These are phyloP conservation scores for Castanea mollissima DNA, from an alignment of 306 rosid species.

Conservation along the genomic window DNA sequence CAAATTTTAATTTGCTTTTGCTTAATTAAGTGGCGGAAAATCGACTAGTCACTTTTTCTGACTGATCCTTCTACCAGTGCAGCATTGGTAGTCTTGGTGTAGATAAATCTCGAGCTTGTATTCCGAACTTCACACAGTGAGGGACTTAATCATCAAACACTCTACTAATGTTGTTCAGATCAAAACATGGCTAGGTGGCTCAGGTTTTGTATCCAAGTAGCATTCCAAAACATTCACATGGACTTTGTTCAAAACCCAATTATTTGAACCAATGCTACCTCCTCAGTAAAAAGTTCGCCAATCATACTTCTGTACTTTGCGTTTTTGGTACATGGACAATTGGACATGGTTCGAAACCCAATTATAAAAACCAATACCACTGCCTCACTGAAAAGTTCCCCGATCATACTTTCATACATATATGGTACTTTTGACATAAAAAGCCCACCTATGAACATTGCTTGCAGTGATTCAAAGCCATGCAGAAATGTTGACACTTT, in stretches of 20 bases:
- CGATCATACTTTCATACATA: background rate
- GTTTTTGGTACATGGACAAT: constrained; percentile 11
- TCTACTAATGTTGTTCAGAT: constrained; percentile 48
- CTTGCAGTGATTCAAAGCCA: constrained; percentile 55
- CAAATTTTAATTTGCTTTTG: too few species aligned
- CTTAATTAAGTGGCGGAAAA: too few species aligned
- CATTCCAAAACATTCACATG: constrained; percentile 31
- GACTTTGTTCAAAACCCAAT: constrained; percentile 47
- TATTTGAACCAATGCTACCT: constrained; percentile 60
- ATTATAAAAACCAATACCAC: too few species aligned
- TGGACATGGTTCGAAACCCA: too few species aligned
- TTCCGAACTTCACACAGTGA: constrained; percentile 34
- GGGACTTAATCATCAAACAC: constrained; percentile 33
- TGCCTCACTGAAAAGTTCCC: too few species aligned
- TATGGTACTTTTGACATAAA: constrained; percentile 52
- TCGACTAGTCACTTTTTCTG: too few species aligned
- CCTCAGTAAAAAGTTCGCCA: constrained; percentile 36
- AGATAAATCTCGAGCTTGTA: constrained; percentile 43
- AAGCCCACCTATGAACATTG: constrained; percentile 40
- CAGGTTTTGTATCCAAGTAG: constrained; percentile 34
- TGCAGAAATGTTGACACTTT: constrained; percentile 42
- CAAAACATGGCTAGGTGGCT: constrained; percentile 59
- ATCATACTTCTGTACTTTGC: constrained; percentile 50
- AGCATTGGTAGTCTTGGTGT: constrained; percentile 44
- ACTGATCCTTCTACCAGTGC: background rate